phyloP scores from a whole-genome alignment of 495 filamentous ascomycete genomes.

The Daldinia grandis region DNA sequence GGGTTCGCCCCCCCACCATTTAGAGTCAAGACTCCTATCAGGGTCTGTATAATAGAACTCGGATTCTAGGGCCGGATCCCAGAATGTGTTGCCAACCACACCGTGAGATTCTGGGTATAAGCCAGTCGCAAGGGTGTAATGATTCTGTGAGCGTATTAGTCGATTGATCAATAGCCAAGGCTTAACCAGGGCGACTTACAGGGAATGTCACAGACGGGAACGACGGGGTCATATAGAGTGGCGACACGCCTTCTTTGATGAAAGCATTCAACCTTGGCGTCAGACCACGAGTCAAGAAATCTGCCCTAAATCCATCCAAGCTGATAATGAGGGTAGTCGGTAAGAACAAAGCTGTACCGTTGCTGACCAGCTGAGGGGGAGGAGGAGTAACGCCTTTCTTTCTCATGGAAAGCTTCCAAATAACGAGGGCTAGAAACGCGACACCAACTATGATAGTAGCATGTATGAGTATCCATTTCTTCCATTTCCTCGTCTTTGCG shows the following conservation, averaged over 20 bases:
- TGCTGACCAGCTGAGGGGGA: slow-evolving; percentile 60
- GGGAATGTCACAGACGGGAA: slow-evolving; percentile 98
- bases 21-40: slow-evolving; percentile 71
- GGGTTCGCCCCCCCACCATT: slow-evolving; percentile 95
- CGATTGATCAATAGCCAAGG: background rate
- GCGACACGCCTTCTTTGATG: slow-evolving; percentile 83
- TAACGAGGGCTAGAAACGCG: slow-evolving; percentile 58
- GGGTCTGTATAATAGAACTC: slow-evolving; percentile 90
- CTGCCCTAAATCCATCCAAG: slow-evolving; percentile 95
- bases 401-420: slow-evolving; percentile 58
- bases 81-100: slow-evolving; percentile 93
- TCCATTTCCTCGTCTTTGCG: slow-evolving; percentile 53
- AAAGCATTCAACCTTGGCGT: slow-evolving; percentile 85
- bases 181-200: slow-evolving; percentile 26
- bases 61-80: slow-evolving; percentile 76
- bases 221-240: slow-evolving; percentile 87
- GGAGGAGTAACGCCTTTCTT: slow-evolving; percentile 39
- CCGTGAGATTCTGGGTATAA: slow-evolving; percentile 93
- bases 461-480: slow-evolving; percentile 62
- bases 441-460: slow-evolving; percentile 61
- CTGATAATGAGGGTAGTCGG: slow-evolving; percentile 95
- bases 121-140: slow-evolving; percentile 93
- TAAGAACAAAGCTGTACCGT: slow-evolving; percentile 85
- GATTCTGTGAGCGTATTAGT: slow-evolving; percentile 62
- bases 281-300: slow-evolving; percentile 84